These are phyloP conservation scores for Clarireedia sp. DNA, from an alignment of 2,329 filamentous ascomycete genomes.

Conservation along the genomic window DNA sequence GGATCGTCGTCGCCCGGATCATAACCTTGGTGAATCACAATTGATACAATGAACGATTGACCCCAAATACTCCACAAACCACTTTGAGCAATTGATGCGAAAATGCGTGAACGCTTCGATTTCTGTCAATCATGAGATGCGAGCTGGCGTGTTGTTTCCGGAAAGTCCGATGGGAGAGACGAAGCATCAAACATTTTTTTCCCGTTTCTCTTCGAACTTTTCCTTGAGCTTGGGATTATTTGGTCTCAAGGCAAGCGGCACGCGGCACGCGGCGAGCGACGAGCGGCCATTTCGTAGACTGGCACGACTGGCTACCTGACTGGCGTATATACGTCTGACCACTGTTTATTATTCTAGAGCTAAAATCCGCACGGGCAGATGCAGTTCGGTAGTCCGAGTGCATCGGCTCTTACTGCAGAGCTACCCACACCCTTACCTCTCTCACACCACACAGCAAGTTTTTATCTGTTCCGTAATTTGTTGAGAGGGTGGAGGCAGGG, in stretches of 20 bases:
- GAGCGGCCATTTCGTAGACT: conserved; percentile 13
- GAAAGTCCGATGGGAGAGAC: neutral
- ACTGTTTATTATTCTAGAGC: conserved; percentile 1
- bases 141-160: conserved; percentile 1
- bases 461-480: too few species aligned
- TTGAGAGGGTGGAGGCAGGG: neutral
- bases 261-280: neutral
- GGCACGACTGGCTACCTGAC: conserved; percentile 18
- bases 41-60: conserved; percentile 17
- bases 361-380: conserved; percentile 21
- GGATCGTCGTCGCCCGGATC: conserved; percentile 22
- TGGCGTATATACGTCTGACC: conserved; percentile 22
- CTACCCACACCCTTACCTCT: too few species aligned
- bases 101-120: neutral
- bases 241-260: conserved; percentile 12
- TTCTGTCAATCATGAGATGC: neutral
- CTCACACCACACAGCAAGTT: too few species aligned
- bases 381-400: conserved; percentile 23
- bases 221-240: conserved; percentile 18
- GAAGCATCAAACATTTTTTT: neutral
- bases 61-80: conserved; percentile 4
- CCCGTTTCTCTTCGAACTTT: neutral
- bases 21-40: conserved; percentile 22
- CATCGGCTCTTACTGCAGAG: conserved; percentile 1
- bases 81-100: conserved; percentile 7